Evolutionary conservation across 805 yeast species (phyloP), one percentile per base, ranked within the genome.

Genomic region (Vanderwaltozyma yarrowii): DNA sequence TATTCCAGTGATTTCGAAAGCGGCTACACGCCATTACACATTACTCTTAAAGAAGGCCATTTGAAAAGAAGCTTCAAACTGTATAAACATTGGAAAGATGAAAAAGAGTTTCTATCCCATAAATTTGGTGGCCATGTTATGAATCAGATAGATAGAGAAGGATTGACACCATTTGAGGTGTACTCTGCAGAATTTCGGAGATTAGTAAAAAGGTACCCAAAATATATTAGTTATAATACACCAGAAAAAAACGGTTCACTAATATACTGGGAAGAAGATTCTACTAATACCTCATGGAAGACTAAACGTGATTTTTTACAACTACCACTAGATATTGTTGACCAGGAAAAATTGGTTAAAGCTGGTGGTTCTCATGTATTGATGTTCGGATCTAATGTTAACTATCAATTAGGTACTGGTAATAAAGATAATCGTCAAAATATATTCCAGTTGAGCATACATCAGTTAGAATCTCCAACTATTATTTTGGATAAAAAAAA

Each of bases 1-100:
- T 47, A 60, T 3, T 49, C 70, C 0, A 59, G 65, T 2, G 96
- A 88, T 56, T 64, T 64, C 37, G 96, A 87, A 57, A 84, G 74
- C 52, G 81, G 85, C 2, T 87, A 94, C 80, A 81, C 83, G 31
- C 74, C 85, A 19, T 64, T 88, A 21, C 96, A 88, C 56, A 72
- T 76, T 42, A 74, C 86, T 4, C 61, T 60, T 27, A 51, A 41
- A 33, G 36, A 34, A 16, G 61, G 68, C 43, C 35, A 57, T 50
- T 33, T 55, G 42, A 37, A 52, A 38, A 49, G 65, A 49, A 45
- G 58, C 9, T 57, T 52, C 33, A 38, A 44, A 30, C 35, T 58
- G n/a, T 52, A 50, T 39, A 49, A 49, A 34, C 38, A 38, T 13
- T 57, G 60, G 56, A 56, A 51, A 38, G 44, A 38, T 11, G 53